Base-by-base conservation (phyloP, 1,284 basidiomycete genomes). In the Kalmanozyma brasiliensis region DNA sequence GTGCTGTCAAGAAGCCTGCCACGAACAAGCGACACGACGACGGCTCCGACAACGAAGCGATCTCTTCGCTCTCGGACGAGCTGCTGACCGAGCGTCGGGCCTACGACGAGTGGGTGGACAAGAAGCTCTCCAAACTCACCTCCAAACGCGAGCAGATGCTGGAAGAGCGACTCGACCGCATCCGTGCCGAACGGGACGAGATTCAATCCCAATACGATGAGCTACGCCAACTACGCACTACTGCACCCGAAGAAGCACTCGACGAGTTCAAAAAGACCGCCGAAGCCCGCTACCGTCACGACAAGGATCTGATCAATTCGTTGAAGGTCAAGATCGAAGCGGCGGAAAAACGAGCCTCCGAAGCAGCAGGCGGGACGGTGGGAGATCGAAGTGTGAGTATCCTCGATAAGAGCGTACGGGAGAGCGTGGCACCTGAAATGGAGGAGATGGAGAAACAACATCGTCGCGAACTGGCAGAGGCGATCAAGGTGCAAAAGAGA, bases 131-230 rank as follows among this genome's bases (percentile, higher is more conserved):
- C 37, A 65, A 69, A 40, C 53, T 58, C 47, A 30, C 23, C 6
- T 49, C 49, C 5, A 74, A 64, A 47, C 53, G 72, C 32, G 72
- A 74, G 33, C 56, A 67, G 57, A 52, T 65, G 55, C 64, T 74
- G 33, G 56, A 68, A 44, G 72, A 74, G n/a, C 57, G 52, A 9
- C 41, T 74, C 17, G 52, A 61, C 29, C 61, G 52, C 42, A 30
- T 77, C 45, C 44, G 49, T 1, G 42, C 57, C 37, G 75, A 80
- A 59, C 61, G 69, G 20, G 77, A 79, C 37, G 73, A 73, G 7
- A 59, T 78, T n/a, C 77, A 79, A 53, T 45, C 58, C 3, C 76
- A 81, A 52, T 75, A 78, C 52, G 78, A 81, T 48, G 58, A 74
- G 35, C 61, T 81, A n/a, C 60, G 73, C n/a, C 67, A 72, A 20